A percentile compares a stretch with the other conserved stretches of the same genome.
phyloP scores from a whole-genome alignment of 140 eudicot genomes.

The Senecio squalidus region DNA sequence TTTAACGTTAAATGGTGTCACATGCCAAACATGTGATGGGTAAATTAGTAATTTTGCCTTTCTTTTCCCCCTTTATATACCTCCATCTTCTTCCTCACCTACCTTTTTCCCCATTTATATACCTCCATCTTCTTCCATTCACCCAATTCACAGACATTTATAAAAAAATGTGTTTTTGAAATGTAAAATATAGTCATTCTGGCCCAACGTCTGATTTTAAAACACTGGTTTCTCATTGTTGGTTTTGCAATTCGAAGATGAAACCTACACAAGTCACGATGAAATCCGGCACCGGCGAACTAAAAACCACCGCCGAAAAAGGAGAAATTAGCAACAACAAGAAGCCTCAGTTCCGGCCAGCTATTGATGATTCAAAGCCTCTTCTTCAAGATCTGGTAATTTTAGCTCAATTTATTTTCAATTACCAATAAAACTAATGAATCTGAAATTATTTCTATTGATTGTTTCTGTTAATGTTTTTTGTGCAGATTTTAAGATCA shows the following conservation, averaged over 20 bases:
- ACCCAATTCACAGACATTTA: too few species aligned
- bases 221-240: too few species aligned
- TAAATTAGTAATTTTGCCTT: too few species aligned
- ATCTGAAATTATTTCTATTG: not conserved
- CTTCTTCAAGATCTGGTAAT: constrained; percentile 80
- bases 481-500: constrained; percentile 56
- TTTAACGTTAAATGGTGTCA: too few species aligned
- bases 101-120: too few species aligned
- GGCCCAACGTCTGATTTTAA: too few species aligned
- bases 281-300: constrained; percentile 28
- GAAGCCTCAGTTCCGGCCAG: constrained; percentile 57
- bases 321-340: constrained; percentile 17
- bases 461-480: not conserved
- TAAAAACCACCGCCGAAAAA: constrained; percentile 1
- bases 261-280: not conserved
- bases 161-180: too few species aligned
- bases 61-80: too few species aligned
- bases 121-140: too few species aligned
- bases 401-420: too few species aligned
- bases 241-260: not conserved
- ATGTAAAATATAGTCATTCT: not conserved
- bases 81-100: too few species aligned
- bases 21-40: too few species aligned
- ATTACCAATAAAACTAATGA: not conserved
- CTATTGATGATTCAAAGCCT: constrained; percentile 69